phyloP scores from a whole-genome alignment of 1,284 basidiomycete species.

The Phylloporus sp. region DNA sequence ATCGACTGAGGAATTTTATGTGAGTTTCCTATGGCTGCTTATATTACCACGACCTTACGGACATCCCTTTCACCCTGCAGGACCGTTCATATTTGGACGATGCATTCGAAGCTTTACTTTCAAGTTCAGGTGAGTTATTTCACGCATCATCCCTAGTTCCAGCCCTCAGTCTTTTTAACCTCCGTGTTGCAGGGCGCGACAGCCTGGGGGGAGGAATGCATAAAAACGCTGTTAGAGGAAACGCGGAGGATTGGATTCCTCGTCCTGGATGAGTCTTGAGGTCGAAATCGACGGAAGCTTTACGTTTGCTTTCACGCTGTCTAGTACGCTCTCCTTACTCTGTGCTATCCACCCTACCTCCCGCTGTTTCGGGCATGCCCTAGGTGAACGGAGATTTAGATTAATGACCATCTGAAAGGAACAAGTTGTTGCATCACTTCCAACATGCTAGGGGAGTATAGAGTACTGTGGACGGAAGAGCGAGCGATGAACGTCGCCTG shows the following conservation, averaged over 20 bases:
- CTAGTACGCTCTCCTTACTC: background rate
- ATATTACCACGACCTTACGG: no score
- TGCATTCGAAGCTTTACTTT: conserved; percentile 22
- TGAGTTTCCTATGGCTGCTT: background rate
- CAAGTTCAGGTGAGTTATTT: conserved; percentile 18
- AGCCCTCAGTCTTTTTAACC: background rate
- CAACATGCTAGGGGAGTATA: no score
- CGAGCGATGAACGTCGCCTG: no score
- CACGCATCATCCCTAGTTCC: background rate
- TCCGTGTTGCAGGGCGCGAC: conserved; percentile 18
- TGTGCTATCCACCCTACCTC: background rate
- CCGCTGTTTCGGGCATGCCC: no score
- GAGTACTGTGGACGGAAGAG: no score
- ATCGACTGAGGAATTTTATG: conserved; percentile 12
- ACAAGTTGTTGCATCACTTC: no score
- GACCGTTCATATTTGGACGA: conserved; percentile 25
- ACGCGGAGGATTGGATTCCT: conserved; percentile 21
- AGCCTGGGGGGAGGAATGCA: conserved; percentile 28
- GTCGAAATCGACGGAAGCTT: background rate
- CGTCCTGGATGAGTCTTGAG: conserved; percentile 11
- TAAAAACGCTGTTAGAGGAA: conserved; percentile 23
- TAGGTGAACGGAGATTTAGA: no score
- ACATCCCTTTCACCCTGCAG: background rate
- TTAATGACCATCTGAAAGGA: no score
- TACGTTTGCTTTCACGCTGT: background rate